Percentiles rank a stretch among this genome's conserved stretches.
Conservation (phyloP, 371 early-diverging fungal genomes). For the Nematocida ironsii region DNA sequence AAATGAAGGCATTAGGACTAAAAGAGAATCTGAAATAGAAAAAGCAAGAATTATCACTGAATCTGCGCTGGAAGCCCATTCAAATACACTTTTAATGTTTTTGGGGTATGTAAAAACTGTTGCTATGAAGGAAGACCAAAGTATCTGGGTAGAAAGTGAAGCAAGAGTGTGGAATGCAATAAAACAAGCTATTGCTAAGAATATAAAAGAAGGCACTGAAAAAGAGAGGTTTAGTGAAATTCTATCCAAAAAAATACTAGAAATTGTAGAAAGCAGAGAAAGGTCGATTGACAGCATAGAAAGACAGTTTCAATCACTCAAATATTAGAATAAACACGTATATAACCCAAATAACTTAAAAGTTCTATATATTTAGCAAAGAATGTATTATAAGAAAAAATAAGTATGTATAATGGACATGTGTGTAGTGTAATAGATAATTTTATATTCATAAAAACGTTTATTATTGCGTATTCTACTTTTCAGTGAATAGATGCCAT, state of each 20-base stretch:
- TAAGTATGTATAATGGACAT: too few species aligned
- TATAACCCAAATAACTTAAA: too few species aligned
- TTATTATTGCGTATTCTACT: too few species aligned
- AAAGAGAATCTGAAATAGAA: not conserved
- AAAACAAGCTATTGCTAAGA: not conserved
- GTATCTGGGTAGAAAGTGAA: not conserved
- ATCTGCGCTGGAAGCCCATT: not conserved
- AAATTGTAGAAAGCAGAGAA: not conserved
- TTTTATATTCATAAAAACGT: too few species aligned
- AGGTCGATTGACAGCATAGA: not conserved
- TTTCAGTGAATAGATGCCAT: too few species aligned
- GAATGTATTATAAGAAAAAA: too few species aligned
- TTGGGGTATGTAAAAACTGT: constrained; percentile 4
- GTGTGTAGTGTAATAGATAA: too few species aligned
- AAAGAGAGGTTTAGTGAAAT: not conserved
- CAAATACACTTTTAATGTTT: not conserved
- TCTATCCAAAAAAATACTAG: not conserved
- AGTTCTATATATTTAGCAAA: too few species aligned
- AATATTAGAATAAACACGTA: too few species aligned
- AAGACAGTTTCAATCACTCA: not conserved
- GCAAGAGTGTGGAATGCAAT: constrained; percentile 5
- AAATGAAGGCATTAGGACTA: not conserved
- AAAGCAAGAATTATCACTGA: not conserved
- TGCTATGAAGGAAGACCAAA: not conserved
- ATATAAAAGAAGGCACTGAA: not conserved